Evolutionary conservation across 805 yeast genomes (phyloP).

Genomic region (Deakozyma indianensis): DNA sequence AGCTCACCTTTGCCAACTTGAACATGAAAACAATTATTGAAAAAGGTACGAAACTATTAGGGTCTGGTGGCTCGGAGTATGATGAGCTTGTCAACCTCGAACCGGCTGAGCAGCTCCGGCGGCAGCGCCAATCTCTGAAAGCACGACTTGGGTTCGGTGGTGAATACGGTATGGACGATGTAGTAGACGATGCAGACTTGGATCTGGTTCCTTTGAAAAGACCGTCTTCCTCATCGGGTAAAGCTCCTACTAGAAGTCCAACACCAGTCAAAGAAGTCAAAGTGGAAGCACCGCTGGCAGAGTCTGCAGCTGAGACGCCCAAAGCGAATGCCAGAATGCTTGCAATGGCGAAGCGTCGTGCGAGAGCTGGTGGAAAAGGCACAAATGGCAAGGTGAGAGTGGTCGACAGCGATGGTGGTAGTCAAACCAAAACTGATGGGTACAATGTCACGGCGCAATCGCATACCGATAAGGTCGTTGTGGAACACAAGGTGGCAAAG

Average conservation of each 20-base stretch:
- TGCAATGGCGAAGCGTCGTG: constrained; percentile 89
- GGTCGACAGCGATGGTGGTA: constrained; percentile 6
- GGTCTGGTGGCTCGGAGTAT: constrained; percentile 41
- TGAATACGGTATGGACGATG: constrained; percentile 20
- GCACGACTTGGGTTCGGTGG: constrained; percentile 30
- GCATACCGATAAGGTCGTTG: constrained; percentile 68
- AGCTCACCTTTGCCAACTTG: constrained; percentile 20
- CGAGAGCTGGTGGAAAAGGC: constrained; percentile 36
- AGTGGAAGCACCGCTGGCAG: constrained; percentile 6
- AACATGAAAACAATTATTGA: constrained; percentile 24
- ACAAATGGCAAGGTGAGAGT: constrained; percentile 22
- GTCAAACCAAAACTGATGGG: constrained; percentile 20
- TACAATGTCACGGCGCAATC: constrained; percentile 56
- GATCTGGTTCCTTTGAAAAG: constrained; percentile 8
- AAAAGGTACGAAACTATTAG: constrained; percentile 37
- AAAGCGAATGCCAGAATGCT: constrained; percentile 48
- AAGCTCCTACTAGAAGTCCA: neutral
- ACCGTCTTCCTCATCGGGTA: neutral
- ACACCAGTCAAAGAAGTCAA: constrained; percentile 7
- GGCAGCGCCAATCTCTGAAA: constrained; percentile 33
- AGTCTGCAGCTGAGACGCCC: constrained; percentile 14
- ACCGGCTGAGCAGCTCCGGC: constrained; percentile 33
- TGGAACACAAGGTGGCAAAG: constrained; percentile 58
- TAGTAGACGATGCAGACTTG: constrained; percentile 19
- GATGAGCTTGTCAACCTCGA: constrained; percentile 28